Base-by-base conservation (phyloP, 1,284 basidiomycete genomes). In the Ceratorhiza oryzae-sativae region DNA sequence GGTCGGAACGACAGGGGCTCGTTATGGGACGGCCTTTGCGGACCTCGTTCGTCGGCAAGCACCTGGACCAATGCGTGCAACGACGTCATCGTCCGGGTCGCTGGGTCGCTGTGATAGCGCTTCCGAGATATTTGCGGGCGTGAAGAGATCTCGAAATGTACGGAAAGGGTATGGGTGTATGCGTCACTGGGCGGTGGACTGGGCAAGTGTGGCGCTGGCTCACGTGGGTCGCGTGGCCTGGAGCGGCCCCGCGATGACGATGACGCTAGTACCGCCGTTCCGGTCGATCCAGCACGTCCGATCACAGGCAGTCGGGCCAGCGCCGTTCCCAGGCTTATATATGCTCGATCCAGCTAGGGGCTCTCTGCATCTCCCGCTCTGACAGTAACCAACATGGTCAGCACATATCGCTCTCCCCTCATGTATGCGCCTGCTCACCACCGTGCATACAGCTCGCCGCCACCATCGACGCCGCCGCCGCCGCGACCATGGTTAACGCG, bases 301-400 rank as follows among this genome's bases (percentile, higher is more conserved):
- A 56, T 56, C 53, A 18, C 53, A 34, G 34, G 18, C 45, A 23
- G 45, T 34, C 53, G 32, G 25, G 53, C 30, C 53, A 4, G 12
- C 27, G 30, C 25, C 8, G 36, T 25, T 25, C 5, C 6, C 10
- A 32, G 51, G 30, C 36, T n/a, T 41, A 39, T 39, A 58, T n/a
- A 12, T 6, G 18, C 32, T 10, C 15, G 3, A 18, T n/a, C 36
- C 46, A n/a, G 51, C 55, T 15, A 12, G 18, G 18, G 55, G 5
- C n/a, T 23, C 9, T 51, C 42, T 15, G 41, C 20, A 48, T 46
- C 30, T 18, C 39, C 39, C 20, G 42, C 34, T 10, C 46, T 27
- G 10, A 63, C 61, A 48, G 51, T 63, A 46, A 39, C 61, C n/a
- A 46, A 63, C 46, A 63, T 63, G 41, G 46, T 51, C 20, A 51